Base-by-base conservation (phyloP, 768 basidiomycete genomes). In the Mrakia blollopis region DNA sequence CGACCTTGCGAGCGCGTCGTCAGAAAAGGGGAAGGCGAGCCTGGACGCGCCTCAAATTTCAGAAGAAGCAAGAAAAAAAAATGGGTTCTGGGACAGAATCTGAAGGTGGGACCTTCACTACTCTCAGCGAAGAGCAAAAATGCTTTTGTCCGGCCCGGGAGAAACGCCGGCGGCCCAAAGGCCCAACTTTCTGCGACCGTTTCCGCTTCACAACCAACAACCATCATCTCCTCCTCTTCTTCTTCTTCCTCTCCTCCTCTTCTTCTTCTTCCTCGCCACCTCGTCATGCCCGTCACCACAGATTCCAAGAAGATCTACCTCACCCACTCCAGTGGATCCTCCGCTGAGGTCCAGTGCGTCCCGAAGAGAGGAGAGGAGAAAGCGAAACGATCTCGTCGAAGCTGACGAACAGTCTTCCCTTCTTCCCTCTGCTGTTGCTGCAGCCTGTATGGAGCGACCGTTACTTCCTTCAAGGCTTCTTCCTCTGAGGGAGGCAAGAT, bases 401-500 rank as follows among this genome's bases (percentile, higher is more conserved):
- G 65, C 65, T 44, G 65, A 68, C 63, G 16, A 35, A 3, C n/a
- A n/a, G n/a, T n/a, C 32, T 13, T 10, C 32, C 7, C 30, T 30
- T 63, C 35, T 68, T 68, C 25, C 21, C 4, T 25, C 18, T 41
- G 7, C 14, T 3, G 13, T 50, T 50, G 30, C 21, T 16, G 4
- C 69, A 76, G 75, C 86, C 84, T 91, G 41, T 96, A 91, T 80
- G 94, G 94, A 9, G 94, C 94, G 0, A 92, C 92, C 0, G 86
- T 98, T 25, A 87, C 90, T 61, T 95, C 94, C 0, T 98, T 94
- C 94, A 91, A 89, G 82, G 85, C 88, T 9, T 86, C 86, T 47
- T 80, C 79, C 54, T 77, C 80, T 30, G 79, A 79, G 25, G 65
- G 83, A 69, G 78, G 16, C 28, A 81, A 78, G 25, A 85, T 87